Conservation (phyloP, 2,329 filamentous ascomycete species). For the Catunica adiposa region DNA sequence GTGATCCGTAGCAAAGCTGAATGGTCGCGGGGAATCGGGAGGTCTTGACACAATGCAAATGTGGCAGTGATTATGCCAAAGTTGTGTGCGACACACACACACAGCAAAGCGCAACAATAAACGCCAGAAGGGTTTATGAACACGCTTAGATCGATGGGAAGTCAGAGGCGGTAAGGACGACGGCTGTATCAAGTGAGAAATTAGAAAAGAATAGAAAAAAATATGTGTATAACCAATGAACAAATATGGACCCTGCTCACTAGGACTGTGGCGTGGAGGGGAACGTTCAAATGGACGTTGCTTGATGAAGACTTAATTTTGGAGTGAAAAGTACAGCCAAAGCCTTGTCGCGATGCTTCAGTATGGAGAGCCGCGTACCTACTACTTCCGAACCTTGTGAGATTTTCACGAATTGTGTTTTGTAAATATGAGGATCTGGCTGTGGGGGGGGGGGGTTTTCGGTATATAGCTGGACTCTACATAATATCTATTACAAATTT, state of each 20-base stretch:
- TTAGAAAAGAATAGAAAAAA: too few relatives aligned
- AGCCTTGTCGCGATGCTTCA: constrained; percentile 10
- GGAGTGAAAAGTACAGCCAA: neutral
- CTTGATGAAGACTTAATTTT: neutral
- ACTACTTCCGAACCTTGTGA: neutral
- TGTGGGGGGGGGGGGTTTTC: too few relatives aligned
- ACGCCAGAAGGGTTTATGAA: neutral
- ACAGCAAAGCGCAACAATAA: neutral
- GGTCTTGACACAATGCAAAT: neutral
- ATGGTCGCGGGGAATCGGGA: neutral
- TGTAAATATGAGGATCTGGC: too few relatives aligned
- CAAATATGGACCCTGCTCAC: too few relatives aligned
- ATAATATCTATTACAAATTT: too few relatives aligned
- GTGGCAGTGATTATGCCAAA: neutral
- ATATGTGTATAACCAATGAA: too few relatives aligned
- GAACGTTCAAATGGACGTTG: neutral
- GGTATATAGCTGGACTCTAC: too few relatives aligned
- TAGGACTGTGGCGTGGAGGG: neutral
- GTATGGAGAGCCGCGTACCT: constrained; percentile 6
- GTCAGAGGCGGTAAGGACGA: too few relatives aligned
- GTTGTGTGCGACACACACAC: neutral
- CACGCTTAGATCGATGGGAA: too few relatives aligned
- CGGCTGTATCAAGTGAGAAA: too few relatives aligned
- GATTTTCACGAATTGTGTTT: neutral
- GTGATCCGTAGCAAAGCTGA: neutral